Conservation (phyloP, 768 basidiomycete genomes). For the Tremella fuciformis region DNA sequence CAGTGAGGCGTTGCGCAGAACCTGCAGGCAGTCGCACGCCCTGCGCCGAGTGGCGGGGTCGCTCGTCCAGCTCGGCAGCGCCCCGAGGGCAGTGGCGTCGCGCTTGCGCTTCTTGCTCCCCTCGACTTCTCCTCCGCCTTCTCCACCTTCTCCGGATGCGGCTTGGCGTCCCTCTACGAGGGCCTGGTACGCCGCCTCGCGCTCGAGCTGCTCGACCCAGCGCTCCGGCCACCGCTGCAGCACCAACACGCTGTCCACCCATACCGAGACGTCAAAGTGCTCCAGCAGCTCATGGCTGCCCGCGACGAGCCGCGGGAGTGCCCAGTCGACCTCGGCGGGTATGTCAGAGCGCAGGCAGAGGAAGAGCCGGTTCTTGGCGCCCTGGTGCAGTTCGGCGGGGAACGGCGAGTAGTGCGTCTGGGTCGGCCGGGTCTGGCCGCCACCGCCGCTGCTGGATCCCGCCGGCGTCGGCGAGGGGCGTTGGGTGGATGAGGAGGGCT, state of each 20-base stretch:
- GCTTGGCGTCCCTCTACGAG: background rate
- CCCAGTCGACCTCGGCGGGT: constrained; percentile 78
- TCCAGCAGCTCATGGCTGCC: constrained; percentile 68
- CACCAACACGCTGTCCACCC: constrained; percentile 76
- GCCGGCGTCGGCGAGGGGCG: background rate
- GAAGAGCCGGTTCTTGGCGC: constrained; percentile 81
- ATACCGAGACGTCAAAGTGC: constrained; percentile 65
- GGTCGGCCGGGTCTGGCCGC: background rate
- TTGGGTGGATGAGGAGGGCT: background rate
- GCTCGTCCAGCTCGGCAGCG: constrained; percentile 27
- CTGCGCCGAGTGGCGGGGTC: constrained; percentile 57
- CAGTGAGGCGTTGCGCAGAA: constrained; percentile 74
- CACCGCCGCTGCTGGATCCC: background rate
- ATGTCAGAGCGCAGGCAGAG: constrained; percentile 82
- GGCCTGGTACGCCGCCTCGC: constrained; percentile 17
- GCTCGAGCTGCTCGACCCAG: constrained; percentile 61
- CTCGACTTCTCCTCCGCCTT: background rate
- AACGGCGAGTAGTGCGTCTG: constrained; percentile 12
- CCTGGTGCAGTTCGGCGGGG: constrained; percentile 67
- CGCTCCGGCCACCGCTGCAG: constrained; percentile 85
- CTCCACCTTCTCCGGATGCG: background rate
- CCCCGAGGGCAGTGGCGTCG: constrained; percentile 7
- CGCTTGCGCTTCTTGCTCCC: constrained; percentile 7
- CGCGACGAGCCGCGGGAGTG: constrained; percentile 77
- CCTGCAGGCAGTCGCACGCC: constrained; percentile 78